These are phyloP conservation scores for Trichoderma sp. DNA, from an alignment of 2,329 filamentous ascomycete species.

Conservation along the genomic window DNA sequence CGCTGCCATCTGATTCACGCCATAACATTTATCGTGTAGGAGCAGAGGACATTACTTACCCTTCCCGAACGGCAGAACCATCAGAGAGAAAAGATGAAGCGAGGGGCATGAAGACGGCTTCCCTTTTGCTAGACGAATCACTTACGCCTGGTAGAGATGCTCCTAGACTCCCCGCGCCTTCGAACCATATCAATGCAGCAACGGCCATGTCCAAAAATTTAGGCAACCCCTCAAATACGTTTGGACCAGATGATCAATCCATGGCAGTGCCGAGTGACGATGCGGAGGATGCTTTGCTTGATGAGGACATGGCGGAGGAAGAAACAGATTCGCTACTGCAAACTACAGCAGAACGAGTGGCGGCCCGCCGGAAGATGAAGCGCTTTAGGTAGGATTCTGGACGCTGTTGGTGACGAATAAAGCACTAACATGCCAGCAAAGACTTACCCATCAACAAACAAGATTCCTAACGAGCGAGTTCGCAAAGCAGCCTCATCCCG, in stretches of 20 bases:
- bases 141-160: slow-evolving; percentile 44
- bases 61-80: slow-evolving; percentile 28
- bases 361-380: slow-evolving; percentile 70
- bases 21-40: slow-evolving; percentile 45
- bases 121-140: slow-evolving; percentile 29
- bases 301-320: slow-evolving; percentile 58
- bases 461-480: slow-evolving; percentile 97
- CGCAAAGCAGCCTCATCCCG: slow-evolving; percentile 88
- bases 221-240: slow-evolving; percentile 6
- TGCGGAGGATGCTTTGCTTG: slow-evolving; percentile 55
- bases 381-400: slow-evolving; percentile 65
- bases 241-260: slow-evolving; percentile 19
- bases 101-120: slow-evolving; percentile 13
- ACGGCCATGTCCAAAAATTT: background rate
- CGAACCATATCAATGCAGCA: slow-evolving; percentile 45
- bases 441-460: slow-evolving; percentile 95
- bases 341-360: slow-evolving; percentile 59
- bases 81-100: slow-evolving; percentile 19
- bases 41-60: slow-evolving; percentile 44
- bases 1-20: slow-evolving; percentile 41
- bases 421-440: slow-evolving; percentile 40
- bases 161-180: slow-evolving; percentile 42
- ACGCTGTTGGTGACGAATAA: background rate
- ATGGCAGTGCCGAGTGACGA: slow-evolving; percentile 40
- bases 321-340: slow-evolving; percentile 45